Evolutionary conservation across 106 monocot genomes (phyloP).

Genomic region (Iris macrosiphon): DNA sequence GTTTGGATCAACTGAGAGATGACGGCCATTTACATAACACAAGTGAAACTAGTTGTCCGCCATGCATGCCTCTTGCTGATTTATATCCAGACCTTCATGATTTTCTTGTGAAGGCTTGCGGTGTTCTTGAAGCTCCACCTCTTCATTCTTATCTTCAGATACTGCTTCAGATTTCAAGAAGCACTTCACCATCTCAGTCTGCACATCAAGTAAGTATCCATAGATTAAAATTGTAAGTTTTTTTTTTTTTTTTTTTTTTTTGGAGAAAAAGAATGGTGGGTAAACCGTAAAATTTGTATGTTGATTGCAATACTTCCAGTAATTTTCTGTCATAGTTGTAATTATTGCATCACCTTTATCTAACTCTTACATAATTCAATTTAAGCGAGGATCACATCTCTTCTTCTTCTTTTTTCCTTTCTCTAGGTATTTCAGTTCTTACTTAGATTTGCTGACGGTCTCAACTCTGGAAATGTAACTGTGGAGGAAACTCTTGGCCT

Average conservation of each 20-base stretch:
- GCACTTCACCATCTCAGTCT: slow-evolving; percentile 35
- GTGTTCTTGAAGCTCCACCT: slow-evolving; percentile 28
- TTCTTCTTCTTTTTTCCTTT: not conserved
- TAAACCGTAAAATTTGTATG: too few relatives aligned
- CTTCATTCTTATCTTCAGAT: slow-evolving; percentile 33
- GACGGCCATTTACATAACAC: not conserved
- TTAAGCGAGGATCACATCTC: not conserved
- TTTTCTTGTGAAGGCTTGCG: slow-evolving; percentile 47
- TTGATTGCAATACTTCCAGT: too few relatives aligned
- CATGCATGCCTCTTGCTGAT: slow-evolving; percentile 12
- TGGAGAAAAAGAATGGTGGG: too few relatives aligned
- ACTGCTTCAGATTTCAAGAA: slow-evolving; percentile 25
- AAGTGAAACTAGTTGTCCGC: not conserved
- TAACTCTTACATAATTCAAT: not conserved
- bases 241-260: too few relatives aligned
- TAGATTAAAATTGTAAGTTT: too few relatives aligned
- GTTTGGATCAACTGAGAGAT: slow-evolving; percentile 25
- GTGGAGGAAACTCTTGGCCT: slow-evolving; percentile 27
- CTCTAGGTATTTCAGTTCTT: slow-evolving; percentile 46
- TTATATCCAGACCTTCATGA: slow-evolving; percentile 48
- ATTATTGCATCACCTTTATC: not conserved
- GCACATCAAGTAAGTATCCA: slow-evolving; percentile 35
- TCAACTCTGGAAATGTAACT: slow-evolving; percentile 27
- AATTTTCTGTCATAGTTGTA: not conserved
- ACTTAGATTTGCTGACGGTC: slow-evolving; percentile 44